Evolutionary conservation across 352 stramenopile genomes (phyloP), one percentile per base, ranked within the genome.

Genomic region (Globisporangium splendens): DNA sequence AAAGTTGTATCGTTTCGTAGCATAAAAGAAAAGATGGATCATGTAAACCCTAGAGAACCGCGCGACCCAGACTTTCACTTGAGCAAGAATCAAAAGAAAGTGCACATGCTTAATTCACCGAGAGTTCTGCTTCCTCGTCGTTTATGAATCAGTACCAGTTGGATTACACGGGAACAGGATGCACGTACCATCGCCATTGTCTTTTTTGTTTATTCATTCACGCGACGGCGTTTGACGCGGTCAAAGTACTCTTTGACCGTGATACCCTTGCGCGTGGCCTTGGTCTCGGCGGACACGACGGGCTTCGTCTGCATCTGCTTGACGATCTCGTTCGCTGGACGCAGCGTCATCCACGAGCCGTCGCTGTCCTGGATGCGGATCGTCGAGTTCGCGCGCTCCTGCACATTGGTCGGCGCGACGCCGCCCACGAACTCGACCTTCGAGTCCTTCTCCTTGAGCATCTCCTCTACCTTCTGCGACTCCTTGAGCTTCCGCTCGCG

Each of bases 181-280:
- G 28, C 28, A 35, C 28, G 28, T 35, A 35, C 28, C 28, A 35
- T 35, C 28, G 28, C 5, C 28, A 35, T 35, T 31, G 24, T 54
- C 35, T 22, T 42, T 39, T 42, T 39, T 41, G 17, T 28, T 67
- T 74, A 82, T 41, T 82, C 66, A 62, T 63, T 63, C 42, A 88
- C 73, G 56, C 78, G 78, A 41, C 71, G 72, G 43, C 75, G 68
- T 66, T 92, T 92, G 46, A 94, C 83, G 51, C 85, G 85, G 59
- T 92, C 81, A 52, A 94, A 90, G 68, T 94, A 94, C 52, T 94
- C 85, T 59, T 94, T 90, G 31, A 94, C 79, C 41, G 85, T 83
- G 47, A 94, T 88, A 22, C 85, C 85, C 56, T 86, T 88, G 56
- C 85, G 82, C 10, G 69, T 69, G 14, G 77, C 74, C 65, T 94